Base-by-base conservation (phyloP, 2,329 filamentous ascomycete genomes). In the Westerdykella ornata region DNA sequence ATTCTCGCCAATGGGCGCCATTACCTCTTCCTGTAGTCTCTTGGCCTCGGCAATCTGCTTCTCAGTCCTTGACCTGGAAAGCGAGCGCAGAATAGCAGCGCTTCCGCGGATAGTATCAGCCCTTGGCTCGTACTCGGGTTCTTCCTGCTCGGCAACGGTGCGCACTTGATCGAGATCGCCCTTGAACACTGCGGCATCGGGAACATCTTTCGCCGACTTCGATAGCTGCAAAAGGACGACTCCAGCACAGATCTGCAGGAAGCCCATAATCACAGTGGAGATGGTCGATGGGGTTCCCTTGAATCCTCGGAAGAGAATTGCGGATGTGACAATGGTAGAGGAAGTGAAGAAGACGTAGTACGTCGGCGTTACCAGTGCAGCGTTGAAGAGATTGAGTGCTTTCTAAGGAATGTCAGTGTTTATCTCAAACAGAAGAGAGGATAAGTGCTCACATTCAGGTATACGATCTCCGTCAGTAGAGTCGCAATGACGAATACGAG, bases 311-410 rank as follows among this genome's bases (percentile, higher is more conserved):
- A 97, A 97, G 2, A 98, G 73, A 35, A 98, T 82, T 3, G 89
- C 85, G 0, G 90, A 96, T 5, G 89, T 94, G 53, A 97, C 79
- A 51, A 98, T 96, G 15, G 92, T 97, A 4, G 88, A 85, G 54
- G 84, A 94, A 30, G 92, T 98, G 65, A 98, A 98, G 72, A 94
- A 90, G 51, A 98, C 92, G 65, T 98, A 98, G 70, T 98, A 98
- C 2, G 92, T 98, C 1, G 92, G 92, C 0, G 92, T 98, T 45
- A 98, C 92, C 51, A 98, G 77, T 6, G 92, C 90, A 29, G 92
- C 92, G 59, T 98, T 97, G 74, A 90, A 97, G 37, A 98, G 69
- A 60, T 98, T 97, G 42, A 97, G 76, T 5, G 92, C 92, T 96
- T 98, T 98, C 89, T 97, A 68, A 17, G 33, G n/a, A 37, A 3